Conservation (phyloP, 73 alveolate species). For the Breviolum minutum region DNA sequence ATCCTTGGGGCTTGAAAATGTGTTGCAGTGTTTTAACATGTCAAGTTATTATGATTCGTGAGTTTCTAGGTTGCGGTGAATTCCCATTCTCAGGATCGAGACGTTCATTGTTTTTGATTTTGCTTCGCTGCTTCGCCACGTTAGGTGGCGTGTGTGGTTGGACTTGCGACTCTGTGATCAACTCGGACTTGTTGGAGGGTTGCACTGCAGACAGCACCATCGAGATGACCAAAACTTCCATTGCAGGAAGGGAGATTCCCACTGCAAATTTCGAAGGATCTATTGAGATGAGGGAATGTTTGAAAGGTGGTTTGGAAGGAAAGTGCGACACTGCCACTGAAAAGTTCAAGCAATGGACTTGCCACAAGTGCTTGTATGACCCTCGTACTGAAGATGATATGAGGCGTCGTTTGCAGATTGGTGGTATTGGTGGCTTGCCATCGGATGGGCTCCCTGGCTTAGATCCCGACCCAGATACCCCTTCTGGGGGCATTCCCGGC, state of each 20-base stretch:
- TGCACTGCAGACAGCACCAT: slow-evolving; percentile 95
- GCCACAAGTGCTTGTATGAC: slow-evolving; percentile 89
- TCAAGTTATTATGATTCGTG: no score
- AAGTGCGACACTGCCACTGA: slow-evolving; percentile 73
- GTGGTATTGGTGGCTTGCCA: slow-evolving; percentile 50
- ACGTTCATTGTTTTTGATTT: not conserved
- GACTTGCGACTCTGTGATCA: slow-evolving; percentile 89
- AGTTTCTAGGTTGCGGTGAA: no score
- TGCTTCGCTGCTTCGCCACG: not conserved
- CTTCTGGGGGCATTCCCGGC: not conserved
- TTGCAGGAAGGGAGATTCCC: slow-evolving; percentile 87
- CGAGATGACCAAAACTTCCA: slow-evolving; percentile 76
- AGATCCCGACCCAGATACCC: slow-evolving; percentile 72
- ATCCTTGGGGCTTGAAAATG: no score
- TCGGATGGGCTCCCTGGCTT: slow-evolving; percentile 31
- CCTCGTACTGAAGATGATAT: slow-evolving; percentile 84
- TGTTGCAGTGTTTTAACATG: no score
- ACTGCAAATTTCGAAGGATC: slow-evolving; percentile 32
- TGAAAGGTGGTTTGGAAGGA: slow-evolving; percentile 36
- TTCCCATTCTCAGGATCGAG: no score
- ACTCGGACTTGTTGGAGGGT: slow-evolving; percentile 77
- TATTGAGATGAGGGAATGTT: slow-evolving; percentile 76
- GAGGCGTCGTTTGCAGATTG: slow-evolving; percentile 80
- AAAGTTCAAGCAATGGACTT: slow-evolving; percentile 91
- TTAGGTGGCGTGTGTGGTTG: slow-evolving; percentile 91